These are phyloP conservation scores for Syncephalastrum sp. DNA, from an alignment of 371 early-diverging fungal species.

Conservation along the genomic window DNA sequence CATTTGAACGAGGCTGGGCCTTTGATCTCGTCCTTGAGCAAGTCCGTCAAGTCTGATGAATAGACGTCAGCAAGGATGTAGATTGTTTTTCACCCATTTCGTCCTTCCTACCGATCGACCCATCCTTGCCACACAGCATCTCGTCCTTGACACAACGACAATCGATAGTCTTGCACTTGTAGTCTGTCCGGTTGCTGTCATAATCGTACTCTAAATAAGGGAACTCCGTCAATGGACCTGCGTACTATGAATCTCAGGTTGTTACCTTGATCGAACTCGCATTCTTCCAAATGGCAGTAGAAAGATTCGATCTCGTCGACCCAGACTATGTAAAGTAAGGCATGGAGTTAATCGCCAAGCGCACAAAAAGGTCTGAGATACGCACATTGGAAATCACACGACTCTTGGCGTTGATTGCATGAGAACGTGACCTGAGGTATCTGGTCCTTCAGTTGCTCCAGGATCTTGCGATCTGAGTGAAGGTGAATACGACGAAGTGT, in stretches of 20 bases:
- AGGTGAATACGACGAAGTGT: too few species aligned
- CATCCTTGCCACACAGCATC: conserved; percentile 79
- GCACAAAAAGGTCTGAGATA: conserved; percentile 3
- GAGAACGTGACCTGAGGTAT: conserved; percentile 73
- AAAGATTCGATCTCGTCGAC: conserved; percentile 76
- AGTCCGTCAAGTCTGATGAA: conserved; percentile 62
- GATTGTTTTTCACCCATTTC: background rate
- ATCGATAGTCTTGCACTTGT: conserved; percentile 64
- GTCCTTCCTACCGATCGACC: conserved; percentile 59
- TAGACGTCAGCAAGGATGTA: background rate
- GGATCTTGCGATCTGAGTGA: conserved; percentile 53
- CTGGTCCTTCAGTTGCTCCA: conserved; percentile 59
- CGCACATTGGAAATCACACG: conserved; percentile 71
- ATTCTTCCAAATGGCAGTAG: conserved; percentile 70
- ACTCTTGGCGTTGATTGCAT: conserved; percentile 50
- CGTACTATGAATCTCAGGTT: background rate
- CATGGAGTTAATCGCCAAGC: background rate
- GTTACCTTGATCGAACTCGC: conserved; percentile 57
- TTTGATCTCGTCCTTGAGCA: conserved; percentile 67
- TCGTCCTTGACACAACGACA: conserved; percentile 75
- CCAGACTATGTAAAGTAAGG: conserved; percentile 56
- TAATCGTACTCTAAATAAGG: conserved; percentile 37
- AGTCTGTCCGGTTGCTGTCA: conserved; percentile 51
- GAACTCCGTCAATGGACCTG: background rate
- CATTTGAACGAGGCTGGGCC: conserved; percentile 79